phyloP scores from a whole-genome alignment of 208 protist genomes.

The Polymyxa betae region DNA sequence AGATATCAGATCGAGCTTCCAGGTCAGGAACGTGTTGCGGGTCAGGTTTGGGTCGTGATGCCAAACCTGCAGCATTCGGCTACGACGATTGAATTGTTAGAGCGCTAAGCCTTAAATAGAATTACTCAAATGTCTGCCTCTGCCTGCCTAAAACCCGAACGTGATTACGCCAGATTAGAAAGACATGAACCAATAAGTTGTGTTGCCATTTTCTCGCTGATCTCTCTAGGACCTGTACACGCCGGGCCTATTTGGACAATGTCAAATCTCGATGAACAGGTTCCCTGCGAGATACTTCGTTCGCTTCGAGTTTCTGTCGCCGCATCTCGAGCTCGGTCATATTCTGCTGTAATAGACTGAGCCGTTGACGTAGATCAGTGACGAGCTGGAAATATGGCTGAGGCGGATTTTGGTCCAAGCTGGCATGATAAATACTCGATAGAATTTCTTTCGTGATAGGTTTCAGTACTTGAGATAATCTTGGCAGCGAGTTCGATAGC shows the following conservation, averaged over 20 bases:
- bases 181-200: not conserved
- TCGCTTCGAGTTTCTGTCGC: not conserved
- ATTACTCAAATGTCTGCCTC: not conserved
- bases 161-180: slow-evolving; percentile 36
- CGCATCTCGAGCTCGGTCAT: not conserved
- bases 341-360: slow-evolving; percentile 7
- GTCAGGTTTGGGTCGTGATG: not conserved
- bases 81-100: not conserved
- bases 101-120: not conserved
- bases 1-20: not conserved
- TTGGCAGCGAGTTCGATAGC: slow-evolving; percentile 1
- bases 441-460: slow-evolving; percentile 12
- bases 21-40: not conserved
- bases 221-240: not conserved
- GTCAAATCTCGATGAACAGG: not conserved
- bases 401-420: not conserved
- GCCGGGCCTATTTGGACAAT: not conserved
- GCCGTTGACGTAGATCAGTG: not conserved
- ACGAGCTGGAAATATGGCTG: not conserved
- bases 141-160: not conserved
- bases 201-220: slow-evolving; percentile 6
- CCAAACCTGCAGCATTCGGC: not conserved
- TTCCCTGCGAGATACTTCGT: not conserved
- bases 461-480: slow-evolving; percentile 12
- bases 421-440: not conserved